Percentiles rank a stretch among this genome's conserved stretches.
Conservation (phyloP, 345 rosid species). For the Eucalyptus pauciflora region DNA sequence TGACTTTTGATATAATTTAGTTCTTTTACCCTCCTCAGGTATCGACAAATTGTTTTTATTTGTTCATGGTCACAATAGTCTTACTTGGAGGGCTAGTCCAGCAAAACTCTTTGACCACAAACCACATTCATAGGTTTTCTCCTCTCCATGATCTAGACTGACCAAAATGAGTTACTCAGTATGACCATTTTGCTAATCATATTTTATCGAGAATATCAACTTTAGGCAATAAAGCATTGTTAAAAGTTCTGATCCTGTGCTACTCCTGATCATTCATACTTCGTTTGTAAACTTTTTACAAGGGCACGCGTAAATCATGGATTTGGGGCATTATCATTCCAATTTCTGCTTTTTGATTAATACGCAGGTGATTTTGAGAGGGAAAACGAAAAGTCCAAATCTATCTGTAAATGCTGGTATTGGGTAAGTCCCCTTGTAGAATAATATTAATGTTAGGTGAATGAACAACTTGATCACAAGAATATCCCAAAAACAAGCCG, state of each 20-base stretch:
- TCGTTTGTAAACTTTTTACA: neutral
- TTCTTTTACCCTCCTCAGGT: accelerated
- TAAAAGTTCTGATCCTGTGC: neutral
- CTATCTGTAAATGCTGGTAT: neutral
- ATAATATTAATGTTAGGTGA: neutral
- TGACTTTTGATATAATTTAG: neutral
- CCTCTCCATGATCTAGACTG: neutral
- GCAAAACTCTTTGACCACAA: neutral
- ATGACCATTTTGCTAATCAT: neutral
- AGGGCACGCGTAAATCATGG: neutral
- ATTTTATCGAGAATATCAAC: neutral
- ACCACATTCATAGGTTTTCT: neutral
- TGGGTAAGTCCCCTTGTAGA: neutral
- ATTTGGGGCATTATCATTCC: neutral
- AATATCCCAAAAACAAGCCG: neutral
- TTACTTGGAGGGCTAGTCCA: neutral
- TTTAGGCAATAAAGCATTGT: neutral
- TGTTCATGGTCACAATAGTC: neutral
- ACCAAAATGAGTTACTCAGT: neutral
- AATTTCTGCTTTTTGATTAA: neutral
- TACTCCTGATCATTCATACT: neutral
- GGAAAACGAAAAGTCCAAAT: neutral
- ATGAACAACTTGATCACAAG: neutral
- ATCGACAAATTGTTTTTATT: neutral
- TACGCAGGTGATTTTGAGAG: neutral